Conservation (phyloP, 805 yeast species). For the Yamadazyma philogaea region DNA sequence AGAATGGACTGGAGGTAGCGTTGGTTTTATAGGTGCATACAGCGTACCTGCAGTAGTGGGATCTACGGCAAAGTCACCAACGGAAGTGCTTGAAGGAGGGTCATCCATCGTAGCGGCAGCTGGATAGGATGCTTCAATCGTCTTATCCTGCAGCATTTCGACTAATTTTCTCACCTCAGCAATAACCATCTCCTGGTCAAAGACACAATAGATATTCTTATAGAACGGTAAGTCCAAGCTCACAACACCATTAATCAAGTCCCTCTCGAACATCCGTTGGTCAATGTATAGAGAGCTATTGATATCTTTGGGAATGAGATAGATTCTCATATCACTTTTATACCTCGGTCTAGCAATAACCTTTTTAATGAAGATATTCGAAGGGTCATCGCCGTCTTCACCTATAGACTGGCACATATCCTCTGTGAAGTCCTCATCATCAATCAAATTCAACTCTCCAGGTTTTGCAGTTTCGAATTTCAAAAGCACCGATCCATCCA, state of each 20-base stretch:
- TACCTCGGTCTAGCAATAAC: constrained; percentile 61
- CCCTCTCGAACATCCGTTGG: constrained; percentile 49
- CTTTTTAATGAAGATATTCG: constrained; percentile 52
- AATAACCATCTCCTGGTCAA: constrained; percentile 14
- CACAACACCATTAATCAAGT: constrained; percentile 48
- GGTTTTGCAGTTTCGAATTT: constrained; percentile 56
- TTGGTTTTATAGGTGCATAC: too few relatives aligned
- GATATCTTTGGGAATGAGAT: constrained; percentile 43
- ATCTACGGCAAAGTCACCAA: too few relatives aligned
- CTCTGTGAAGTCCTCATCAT: constrained; percentile 43
- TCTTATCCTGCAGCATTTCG: neutral
- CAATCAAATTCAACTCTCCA: constrained; percentile 48
- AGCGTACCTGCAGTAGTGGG: too few relatives aligned
- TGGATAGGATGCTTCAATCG: neutral
- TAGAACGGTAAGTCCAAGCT: constrained; percentile 26
- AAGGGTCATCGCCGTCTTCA: constrained; percentile 39
- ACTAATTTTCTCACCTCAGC: constrained; percentile 1
- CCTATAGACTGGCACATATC: constrained; percentile 42
- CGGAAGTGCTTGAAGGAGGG: neutral
- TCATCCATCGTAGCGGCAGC: too few relatives aligned
- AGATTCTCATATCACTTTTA: constrained; percentile 62
- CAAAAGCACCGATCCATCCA: constrained; percentile 49
- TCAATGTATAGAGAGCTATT: constrained; percentile 45
- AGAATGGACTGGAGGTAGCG: too few relatives aligned
- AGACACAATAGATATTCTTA: constrained; percentile 19